These are phyloP conservation scores for Alternaria sp. DNA, from an alignment of 2,329 filamentous ascomycete species.

Conservation along the genomic window DNA sequence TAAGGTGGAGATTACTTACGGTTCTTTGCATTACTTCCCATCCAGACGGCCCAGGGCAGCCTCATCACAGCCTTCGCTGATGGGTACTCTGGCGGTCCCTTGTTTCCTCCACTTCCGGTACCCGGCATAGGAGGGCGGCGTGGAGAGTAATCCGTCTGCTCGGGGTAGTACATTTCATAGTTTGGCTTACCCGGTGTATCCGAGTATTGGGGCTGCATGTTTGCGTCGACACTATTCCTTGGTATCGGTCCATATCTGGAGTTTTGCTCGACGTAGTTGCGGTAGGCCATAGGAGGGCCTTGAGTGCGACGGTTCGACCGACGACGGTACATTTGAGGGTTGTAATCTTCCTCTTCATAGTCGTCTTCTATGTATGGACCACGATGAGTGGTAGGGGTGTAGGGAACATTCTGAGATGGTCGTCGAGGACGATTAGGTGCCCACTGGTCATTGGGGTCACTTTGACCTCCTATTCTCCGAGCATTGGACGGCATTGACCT, in stretches of 20 bases:
- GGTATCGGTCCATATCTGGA: constrained; percentile 26
- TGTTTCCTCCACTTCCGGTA: constrained; percentile 12
- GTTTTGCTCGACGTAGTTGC: constrained; percentile 23
- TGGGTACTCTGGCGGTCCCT: constrained; percentile 32
- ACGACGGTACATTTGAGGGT: constrained; percentile 33
- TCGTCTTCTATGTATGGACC: constrained; percentile 40
- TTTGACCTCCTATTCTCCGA: constrained; percentile 21
- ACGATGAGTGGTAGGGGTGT: constrained; percentile 15
- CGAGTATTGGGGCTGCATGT: constrained; percentile 25
- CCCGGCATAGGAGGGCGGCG: constrained; percentile 21
- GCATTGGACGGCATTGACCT: constrained; percentile 15
- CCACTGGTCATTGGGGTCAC: constrained; percentile 20
- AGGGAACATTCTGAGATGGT: constrained; percentile 19
- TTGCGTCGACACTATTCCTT: constrained; percentile 26
- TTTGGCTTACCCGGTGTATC: constrained; percentile 32
- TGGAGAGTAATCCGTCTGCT: constrained; percentile 28
- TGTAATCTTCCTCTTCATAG: constrained; percentile 40
- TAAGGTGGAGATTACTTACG: constrained; percentile 27
- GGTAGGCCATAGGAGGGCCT: constrained; percentile 38
- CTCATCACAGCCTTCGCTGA: constrained; percentile 51
- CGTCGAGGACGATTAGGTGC: constrained; percentile 16
- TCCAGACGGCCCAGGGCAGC: constrained; percentile 49
- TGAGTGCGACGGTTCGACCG: constrained; percentile 31
- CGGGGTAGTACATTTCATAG: constrained; percentile 35
- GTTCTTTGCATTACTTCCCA: constrained; percentile 49